These are phyloP conservation scores for Saxophila tyrrhenica DNA, from an alignment of 495 filamentous ascomycete genomes.

Conservation along the genomic window DNA sequence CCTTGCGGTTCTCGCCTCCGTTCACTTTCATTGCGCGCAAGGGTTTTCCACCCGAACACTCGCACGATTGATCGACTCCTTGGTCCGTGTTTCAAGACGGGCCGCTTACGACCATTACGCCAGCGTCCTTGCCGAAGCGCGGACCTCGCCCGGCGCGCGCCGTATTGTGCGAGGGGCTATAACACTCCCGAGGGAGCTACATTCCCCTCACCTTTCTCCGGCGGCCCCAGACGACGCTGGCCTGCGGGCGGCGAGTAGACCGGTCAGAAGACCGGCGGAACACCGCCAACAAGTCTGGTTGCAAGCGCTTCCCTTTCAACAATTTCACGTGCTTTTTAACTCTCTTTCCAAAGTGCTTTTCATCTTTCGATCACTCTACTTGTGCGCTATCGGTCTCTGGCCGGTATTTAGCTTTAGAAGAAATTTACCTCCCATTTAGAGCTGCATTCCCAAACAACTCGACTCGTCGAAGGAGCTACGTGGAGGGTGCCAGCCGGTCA, in stretches of 20 bases:
- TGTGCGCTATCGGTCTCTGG: conserved; percentile 63
- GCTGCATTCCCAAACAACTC: conserved; percentile 61
- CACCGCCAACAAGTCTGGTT: conserved; percentile 45
- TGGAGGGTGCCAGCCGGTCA: conserved; percentile 36
- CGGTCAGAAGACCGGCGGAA: conserved; percentile 45
- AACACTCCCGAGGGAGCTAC: conserved; percentile 51
- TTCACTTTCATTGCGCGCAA: conserved; percentile 60
- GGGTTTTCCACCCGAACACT: conserved; percentile 62
- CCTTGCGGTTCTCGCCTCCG: conserved; percentile 47
- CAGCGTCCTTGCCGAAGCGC: conserved; percentile 50
- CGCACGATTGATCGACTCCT: conserved; percentile 60
- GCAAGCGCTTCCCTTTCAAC: conserved; percentile 63
- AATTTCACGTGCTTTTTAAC: conserved; percentile 67
- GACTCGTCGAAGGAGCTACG: conserved; percentile 54
- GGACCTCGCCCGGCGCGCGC: conserved; percentile 43
- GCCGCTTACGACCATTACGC: conserved; percentile 51
- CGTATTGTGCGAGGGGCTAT: conserved; percentile 45
- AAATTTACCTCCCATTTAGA: conserved; percentile 65
- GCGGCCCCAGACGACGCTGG: conserved; percentile 51
- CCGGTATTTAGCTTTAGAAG: conserved; percentile 64
- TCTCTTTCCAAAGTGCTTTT: conserved; percentile 66
- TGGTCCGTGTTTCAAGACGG: conserved; percentile 65
- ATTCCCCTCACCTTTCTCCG: conserved; percentile 48
- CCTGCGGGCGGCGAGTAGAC: conserved; percentile 45
- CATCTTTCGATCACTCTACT: conserved; percentile 64